A percentile compares a stretch with the other conserved stretches of the same genome.
Evolutionary conservation across 1,139 yeast species (phyloP).

Genomic region (Blastobotrys capitulatus): DNA sequence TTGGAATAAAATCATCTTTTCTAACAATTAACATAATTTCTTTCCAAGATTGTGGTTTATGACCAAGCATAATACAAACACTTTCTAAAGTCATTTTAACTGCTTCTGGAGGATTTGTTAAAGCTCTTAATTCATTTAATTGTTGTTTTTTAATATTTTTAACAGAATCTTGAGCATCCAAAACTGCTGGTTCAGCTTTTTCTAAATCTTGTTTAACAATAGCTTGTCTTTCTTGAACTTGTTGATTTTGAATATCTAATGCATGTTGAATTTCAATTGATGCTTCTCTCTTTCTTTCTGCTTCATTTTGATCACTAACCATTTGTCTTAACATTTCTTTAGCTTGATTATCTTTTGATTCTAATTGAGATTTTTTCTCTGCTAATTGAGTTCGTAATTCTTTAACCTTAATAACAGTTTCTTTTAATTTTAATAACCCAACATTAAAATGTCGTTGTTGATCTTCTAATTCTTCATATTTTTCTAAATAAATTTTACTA

Average conservation of each 20-base stretch:
- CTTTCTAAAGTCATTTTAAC: conserved; percentile 85
- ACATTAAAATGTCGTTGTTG: conserved; percentile 64
- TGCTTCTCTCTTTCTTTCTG: conserved; percentile 85
- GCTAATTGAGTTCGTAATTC: conserved; percentile 52
- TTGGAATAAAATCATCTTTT: conserved; percentile 81
- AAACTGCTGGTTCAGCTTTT: conserved; percentile 76
- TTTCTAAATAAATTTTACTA: conserved; percentile 38
- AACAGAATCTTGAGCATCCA: conserved; percentile 82
- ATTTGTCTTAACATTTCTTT: conserved; percentile 64
- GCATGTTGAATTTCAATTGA: conserved; percentile 72
- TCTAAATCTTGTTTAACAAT: conserved; percentile 60
- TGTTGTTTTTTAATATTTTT: conserved; percentile 90
- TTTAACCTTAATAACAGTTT: conserved; percentile 70
- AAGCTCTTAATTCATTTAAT: conserved; percentile 79
- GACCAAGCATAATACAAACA: conserved; percentile 77
- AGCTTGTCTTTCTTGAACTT: conserved; percentile 50
- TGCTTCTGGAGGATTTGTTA: conserved; percentile 87
- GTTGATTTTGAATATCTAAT: conserved; percentile 59
- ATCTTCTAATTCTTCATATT: conserved; percentile 51
- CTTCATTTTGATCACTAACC: conserved; percentile 87
- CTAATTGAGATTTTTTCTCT: conserved; percentile 46
- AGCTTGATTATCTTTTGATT: conserved; percentile 62
- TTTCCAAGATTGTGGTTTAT: conserved; percentile 64
- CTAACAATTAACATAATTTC: conserved; percentile 80
- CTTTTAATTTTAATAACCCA: conserved; percentile 73